phyloP scores from a whole-genome alignment of 140 eudicot genomes.

The Cichorium intybus region DNA sequence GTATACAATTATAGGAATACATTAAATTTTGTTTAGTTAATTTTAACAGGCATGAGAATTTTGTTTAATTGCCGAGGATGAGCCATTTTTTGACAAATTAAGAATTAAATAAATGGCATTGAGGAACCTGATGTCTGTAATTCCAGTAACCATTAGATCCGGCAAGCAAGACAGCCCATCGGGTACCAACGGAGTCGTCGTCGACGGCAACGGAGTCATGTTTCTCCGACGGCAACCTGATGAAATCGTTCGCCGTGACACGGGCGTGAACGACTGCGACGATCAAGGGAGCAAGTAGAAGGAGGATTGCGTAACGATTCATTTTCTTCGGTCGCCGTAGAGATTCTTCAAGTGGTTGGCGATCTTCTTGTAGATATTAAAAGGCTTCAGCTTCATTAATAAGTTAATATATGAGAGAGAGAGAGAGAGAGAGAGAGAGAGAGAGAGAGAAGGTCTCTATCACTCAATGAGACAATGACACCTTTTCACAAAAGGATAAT shows the following conservation, averaged over 20 bases:
- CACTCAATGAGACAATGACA: background rate
- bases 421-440: too few species aligned
- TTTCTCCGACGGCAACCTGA: conserved; percentile 38
- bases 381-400: background rate
- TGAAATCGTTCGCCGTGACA: too few species aligned
- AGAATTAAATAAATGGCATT: background rate
- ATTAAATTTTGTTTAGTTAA: background rate
- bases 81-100: background rate
- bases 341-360: background rate
- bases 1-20: background rate
- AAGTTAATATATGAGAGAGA: too few species aligned
- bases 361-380: background rate
- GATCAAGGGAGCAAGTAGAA: too few species aligned
- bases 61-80: background rate
- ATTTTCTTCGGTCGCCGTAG: conserved; percentile 27
- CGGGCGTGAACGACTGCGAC: too few species aligned
- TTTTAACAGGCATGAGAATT: background rate
- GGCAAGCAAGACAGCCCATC: conserved; percentile 90
- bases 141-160: conserved; percentile 91
- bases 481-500: too few species aligned
- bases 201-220: background rate
- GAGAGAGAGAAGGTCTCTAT: too few species aligned
- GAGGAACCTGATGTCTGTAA: conserved; percentile 80
- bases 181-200: too few species aligned
- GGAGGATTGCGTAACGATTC: background rate